Evolutionary conservation across 345 rosid species (phyloP).

Genomic region (Citrus sp.): DNA sequence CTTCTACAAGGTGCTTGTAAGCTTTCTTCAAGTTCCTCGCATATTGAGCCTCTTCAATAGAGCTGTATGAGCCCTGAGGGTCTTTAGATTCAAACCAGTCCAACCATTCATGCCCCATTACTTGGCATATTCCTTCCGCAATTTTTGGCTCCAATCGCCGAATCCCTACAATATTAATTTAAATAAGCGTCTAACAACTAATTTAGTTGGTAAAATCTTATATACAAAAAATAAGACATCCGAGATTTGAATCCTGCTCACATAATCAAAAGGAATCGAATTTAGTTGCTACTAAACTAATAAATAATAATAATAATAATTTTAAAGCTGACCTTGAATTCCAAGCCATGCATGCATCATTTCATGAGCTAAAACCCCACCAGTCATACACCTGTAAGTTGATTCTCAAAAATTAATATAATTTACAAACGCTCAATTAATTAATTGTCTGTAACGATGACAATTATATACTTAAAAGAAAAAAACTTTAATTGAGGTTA

Average conservation of each 20-base stretch:
- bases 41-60: neutral
- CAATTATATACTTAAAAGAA: neutral
- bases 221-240: too few relatives aligned
- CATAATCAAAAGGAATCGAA: too few relatives aligned
- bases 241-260: too few relatives aligned
- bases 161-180: neutral
- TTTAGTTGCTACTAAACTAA: too few relatives aligned
- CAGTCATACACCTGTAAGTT: neutral
- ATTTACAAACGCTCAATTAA: neutral
- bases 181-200: neutral
- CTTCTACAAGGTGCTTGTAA: neutral
- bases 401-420: too few relatives aligned
- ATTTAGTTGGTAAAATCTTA: too few relatives aligned
- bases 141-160: neutral
- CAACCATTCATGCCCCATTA: constrained; percentile 10
- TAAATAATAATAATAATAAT: too few relatives aligned
- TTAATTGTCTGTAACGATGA: too few relatives aligned
- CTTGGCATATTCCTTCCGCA: constrained; percentile 9
- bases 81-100: neutral
- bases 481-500: neutral
- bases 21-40: neutral
- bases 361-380: constrained; percentile 13
- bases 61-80: neutral
- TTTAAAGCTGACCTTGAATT: neutral
- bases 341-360: constrained; percentile 10